Percentiles rank a stretch among this genome's conserved stretches.
phyloP scores from a whole-genome alignment of 164 flowering plant genomes.

The Vitis vinifera region DNA sequence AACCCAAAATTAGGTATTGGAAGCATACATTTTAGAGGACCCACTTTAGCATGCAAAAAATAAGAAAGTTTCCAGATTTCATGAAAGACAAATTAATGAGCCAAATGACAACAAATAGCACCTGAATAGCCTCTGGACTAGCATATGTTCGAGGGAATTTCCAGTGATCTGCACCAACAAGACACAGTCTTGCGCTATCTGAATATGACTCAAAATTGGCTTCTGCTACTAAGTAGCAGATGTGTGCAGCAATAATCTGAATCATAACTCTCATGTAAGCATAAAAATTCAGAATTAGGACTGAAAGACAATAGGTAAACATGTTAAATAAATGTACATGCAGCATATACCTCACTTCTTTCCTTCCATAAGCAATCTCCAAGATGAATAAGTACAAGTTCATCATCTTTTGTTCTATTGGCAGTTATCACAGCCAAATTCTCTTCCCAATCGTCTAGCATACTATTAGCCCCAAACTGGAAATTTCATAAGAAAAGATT shows the following conservation, averaged over 20 bases:
- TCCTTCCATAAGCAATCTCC: constrained; percentile 95
- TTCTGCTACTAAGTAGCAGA: constrained; percentile 94
- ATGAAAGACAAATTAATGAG: background rate
- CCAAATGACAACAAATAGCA: constrained; percentile 19
- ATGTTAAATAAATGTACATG: background rate
- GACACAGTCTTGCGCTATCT: constrained; percentile 89
- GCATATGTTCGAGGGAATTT: constrained; percentile 92
- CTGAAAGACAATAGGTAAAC: background rate
- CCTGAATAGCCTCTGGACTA: constrained; percentile 98
- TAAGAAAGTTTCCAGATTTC: background rate
- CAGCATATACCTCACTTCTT: constrained; percentile 61
- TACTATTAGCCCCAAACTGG: constrained; percentile 54
- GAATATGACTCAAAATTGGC: constrained; percentile 89
- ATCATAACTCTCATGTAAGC: constrained; percentile 15
- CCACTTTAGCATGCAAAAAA: background rate
- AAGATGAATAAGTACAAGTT: constrained; percentile 84
- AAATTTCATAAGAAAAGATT: background rate
- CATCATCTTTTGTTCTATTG: constrained; percentile 87
- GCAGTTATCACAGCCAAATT: constrained; percentile 89
- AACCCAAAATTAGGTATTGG: background rate
- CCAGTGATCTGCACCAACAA: constrained; percentile 94
- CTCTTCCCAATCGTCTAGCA: constrained; percentile 90
- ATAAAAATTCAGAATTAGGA: constrained; percentile 1
- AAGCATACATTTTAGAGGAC: background rate
- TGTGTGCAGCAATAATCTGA: constrained; percentile 88